These are phyloP conservation scores for Candida ovalis DNA, from an alignment of 805 yeast species.

Conservation along the genomic window DNA sequence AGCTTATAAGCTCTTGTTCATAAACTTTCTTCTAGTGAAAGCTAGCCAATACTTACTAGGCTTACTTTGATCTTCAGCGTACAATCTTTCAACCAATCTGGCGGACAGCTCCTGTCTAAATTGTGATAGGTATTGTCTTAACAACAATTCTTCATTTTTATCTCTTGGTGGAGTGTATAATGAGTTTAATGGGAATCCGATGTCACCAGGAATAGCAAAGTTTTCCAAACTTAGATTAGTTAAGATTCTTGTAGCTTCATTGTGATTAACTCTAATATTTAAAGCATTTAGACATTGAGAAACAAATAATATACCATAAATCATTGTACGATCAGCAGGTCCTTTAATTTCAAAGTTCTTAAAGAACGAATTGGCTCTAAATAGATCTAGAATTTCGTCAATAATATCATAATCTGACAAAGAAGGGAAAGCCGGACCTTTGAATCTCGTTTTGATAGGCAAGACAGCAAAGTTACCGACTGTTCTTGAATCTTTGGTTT, in stretches of 20 bases:
- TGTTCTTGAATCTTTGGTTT: slow-evolving; percentile 50
- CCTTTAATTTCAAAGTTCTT: slow-evolving; percentile 96
- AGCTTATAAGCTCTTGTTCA: slow-evolving; percentile 76
- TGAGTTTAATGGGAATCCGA: slow-evolving; percentile 88
- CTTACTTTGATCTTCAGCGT: slow-evolving; percentile 47
- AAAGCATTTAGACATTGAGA: slow-evolving; percentile 79
- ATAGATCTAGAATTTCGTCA: slow-evolving; percentile 87
- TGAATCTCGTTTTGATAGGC: slow-evolving; percentile 76
- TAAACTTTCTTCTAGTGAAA: slow-evolving; percentile 88
- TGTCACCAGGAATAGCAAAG: slow-evolving; percentile 91
- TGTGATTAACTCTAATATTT: slow-evolving; percentile 41
- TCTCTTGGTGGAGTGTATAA: slow-evolving; percentile 70
- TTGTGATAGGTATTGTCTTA: slow-evolving; percentile 81
- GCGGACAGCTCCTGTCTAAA: slow-evolving; percentile 91
- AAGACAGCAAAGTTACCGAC: slow-evolving; percentile 81
- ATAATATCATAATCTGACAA: slow-evolving; percentile 80
- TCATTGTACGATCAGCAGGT: slow-evolving; percentile 85
- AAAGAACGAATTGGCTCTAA: slow-evolving; percentile 94
- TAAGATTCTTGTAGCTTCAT: slow-evolving; percentile 63
- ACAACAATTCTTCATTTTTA: slow-evolving; percentile 70
- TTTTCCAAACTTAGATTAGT: slow-evolving; percentile 84
- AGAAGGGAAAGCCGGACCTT: slow-evolving; percentile 89
- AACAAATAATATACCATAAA: slow-evolving; percentile 87
- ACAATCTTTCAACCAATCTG: slow-evolving; percentile 72
- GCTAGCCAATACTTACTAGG: slow-evolving; percentile 97